Conservation (phyloP, 2,329 filamentous ascomycete species). For the Monilinia laxa region DNA sequence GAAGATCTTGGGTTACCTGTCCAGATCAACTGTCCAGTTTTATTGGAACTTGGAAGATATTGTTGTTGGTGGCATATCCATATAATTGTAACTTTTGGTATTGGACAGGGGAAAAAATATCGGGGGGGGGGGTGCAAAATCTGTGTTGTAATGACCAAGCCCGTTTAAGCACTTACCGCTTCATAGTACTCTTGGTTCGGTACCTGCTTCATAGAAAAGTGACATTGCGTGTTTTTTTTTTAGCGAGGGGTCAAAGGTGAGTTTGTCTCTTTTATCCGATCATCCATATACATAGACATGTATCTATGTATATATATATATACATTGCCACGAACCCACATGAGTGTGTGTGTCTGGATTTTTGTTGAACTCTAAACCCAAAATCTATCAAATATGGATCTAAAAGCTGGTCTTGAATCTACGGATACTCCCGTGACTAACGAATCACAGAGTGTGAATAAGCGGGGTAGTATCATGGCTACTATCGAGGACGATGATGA, state of each 20-base stretch:
- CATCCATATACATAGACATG: neutral
- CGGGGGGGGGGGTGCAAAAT: neutral
- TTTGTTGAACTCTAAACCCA: neutral
- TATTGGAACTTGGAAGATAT: neutral
- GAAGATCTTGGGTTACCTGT: neutral
- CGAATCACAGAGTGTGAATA: neutral
- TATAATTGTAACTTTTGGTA: neutral
- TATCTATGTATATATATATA: slow-evolving; percentile 1
- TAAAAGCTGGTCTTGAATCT: neutral
- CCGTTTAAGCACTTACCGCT: slow-evolving; percentile 3
- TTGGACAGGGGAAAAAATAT: slow-evolving; percentile 6
- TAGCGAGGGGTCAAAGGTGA: neutral
- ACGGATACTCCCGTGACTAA: slow-evolving; percentile 7
- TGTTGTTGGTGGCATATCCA: neutral
- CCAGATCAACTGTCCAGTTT: neutral
- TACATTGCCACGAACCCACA: slow-evolving; percentile 9
- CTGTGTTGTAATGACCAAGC: slow-evolving; percentile 1
- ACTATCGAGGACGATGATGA: slow-evolving; percentile 60
- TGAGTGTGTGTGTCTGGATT: slow-evolving; percentile 8
- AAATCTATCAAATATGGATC: slow-evolving; percentile 13
- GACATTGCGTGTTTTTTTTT: neutral
- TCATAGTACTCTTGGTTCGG: neutral
- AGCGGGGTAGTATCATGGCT: slow-evolving; percentile 42
- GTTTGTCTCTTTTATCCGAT: neutral
- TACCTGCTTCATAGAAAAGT: neutral